A percentile compares a stretch with the other conserved stretches of the same genome.
phyloP scores from a whole-genome alignment of 345 rosid species.

The Limnanthes douglasii region DNA sequence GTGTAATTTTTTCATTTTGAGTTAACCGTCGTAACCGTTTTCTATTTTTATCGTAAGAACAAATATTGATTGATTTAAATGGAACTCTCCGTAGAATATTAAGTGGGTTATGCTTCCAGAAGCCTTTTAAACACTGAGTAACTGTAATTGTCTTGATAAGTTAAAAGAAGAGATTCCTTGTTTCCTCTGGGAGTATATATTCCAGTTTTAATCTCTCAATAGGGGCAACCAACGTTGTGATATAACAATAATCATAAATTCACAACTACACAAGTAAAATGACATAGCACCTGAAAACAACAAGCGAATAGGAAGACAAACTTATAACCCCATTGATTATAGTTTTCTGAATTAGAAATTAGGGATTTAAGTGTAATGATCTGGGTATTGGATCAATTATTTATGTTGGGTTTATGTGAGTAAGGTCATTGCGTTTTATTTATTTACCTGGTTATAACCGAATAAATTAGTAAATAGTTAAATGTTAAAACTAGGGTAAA shows the following conservation, averaged over 20 bases:
- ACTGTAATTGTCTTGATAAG: slow-evolving; percentile 45
- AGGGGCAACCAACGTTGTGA: slow-evolving; percentile 78
- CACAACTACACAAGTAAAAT: not conserved
- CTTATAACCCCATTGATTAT: no score
- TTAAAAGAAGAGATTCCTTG: slow-evolving; percentile 41
- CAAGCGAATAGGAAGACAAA: no score
- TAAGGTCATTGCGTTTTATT: no score
- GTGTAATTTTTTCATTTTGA: slow-evolving; percentile 58
- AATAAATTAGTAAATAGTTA: no score
- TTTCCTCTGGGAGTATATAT: slow-evolving; percentile 67
- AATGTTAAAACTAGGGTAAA: no score
- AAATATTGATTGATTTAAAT: slow-evolving; percentile 86
- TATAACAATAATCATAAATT: slow-evolving; percentile 3
- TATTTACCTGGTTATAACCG: no score
- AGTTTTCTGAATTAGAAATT: no score
- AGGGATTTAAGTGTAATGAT: no score
- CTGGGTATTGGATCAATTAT: no score
- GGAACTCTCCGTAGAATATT: slow-evolving; percentile 94
- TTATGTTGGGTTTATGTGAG: no score
- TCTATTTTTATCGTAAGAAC: slow-evolving; percentile 76
- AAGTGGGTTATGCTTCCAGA: slow-evolving; percentile 87
- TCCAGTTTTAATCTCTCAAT: slow-evolving; percentile 87
- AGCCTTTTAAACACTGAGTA: slow-evolving; percentile 62
- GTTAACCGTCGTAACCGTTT: slow-evolving; percentile 41
- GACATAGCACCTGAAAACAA: not conserved